Conservation (phyloP, 2,329 filamentous ascomycete species). For the Aspergillus latus region DNA sequence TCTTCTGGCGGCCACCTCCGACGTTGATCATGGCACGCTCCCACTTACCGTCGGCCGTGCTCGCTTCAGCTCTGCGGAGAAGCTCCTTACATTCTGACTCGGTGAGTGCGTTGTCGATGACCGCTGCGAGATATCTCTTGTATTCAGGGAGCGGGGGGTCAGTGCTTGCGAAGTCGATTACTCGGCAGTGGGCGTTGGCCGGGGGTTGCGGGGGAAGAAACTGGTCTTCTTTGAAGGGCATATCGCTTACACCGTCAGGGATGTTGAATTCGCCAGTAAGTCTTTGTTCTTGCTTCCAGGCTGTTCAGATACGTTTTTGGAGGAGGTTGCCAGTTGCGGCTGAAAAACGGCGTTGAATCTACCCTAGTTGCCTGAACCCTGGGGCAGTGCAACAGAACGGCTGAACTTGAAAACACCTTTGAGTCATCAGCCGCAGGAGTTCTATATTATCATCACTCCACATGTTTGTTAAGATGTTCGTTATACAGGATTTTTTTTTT, state of each 20-base stretch:
- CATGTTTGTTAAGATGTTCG: too few species aligned
- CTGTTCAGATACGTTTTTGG: not conserved
- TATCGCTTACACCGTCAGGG: not conserved
- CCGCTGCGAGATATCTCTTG: slow-evolving; percentile 55
- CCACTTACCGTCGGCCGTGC: slow-evolving; percentile 53
- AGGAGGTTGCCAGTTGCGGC: not conserved
- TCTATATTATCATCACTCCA: not conserved
- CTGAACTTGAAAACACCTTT: not conserved
- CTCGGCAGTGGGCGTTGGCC: slow-evolving; percentile 46
- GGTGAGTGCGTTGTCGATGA: slow-evolving; percentile 65
- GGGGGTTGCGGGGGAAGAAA: slow-evolving; percentile 41
- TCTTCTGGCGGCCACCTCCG: slow-evolving; percentile 60
- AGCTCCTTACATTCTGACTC: slow-evolving; percentile 63
- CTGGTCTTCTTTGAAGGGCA: not conserved
- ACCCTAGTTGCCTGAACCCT: not conserved
- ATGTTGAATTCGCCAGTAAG: not conserved
- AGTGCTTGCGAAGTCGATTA: slow-evolving; percentile 56
- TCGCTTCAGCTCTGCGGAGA: slow-evolving; percentile 52
- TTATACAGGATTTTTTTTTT: too few species aligned
- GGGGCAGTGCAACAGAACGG: not conserved
- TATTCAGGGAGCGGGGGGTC: slow-evolving; percentile 52
- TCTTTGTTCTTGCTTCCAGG: too few species aligned
- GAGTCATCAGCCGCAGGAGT: not conserved
- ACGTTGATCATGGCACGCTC: slow-evolving; percentile 67
- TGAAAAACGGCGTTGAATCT: not conserved